These are phyloP conservation scores for Fomitopsis pinicola DNA, from an alignment of 1,284 basidiomycete species.

Conservation along the genomic window DNA sequence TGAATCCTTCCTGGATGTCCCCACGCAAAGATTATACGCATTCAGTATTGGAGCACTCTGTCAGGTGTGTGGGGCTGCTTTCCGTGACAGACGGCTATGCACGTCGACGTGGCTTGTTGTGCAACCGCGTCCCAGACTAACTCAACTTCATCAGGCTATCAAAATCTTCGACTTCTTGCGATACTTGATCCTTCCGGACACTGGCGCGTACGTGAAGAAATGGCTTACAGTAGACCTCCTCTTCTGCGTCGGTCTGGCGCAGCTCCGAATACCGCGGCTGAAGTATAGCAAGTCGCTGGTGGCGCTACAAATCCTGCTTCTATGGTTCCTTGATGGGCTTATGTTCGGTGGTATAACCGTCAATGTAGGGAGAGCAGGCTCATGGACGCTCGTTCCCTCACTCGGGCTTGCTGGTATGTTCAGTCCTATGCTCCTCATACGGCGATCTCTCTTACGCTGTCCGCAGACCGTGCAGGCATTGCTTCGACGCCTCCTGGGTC, in stretches of 20 bases:
- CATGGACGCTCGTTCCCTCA: slow-evolving; percentile 18
- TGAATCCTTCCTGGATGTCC: slow-evolving; percentile 32
- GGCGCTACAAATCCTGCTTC: slow-evolving; percentile 49
- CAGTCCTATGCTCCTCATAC: neutral
- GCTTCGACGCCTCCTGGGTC: slow-evolving; percentile 41
- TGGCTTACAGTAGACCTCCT: slow-evolving; percentile 70
- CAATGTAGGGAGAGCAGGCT: slow-evolving; percentile 16
- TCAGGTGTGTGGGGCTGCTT: slow-evolving; percentile 31
- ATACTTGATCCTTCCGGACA: slow-evolving; percentile 40
- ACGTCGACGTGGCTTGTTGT: neutral
- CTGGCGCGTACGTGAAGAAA: slow-evolving; percentile 45
- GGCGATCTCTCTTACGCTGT: neutral
- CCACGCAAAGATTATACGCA: slow-evolving; percentile 46
- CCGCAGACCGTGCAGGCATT: slow-evolving; percentile 32
- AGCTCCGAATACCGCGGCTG: slow-evolving; percentile 75
- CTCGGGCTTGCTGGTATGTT: slow-evolving; percentile 27
- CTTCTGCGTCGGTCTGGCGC: slow-evolving; percentile 56
- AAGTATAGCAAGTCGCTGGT: slow-evolving; percentile 63
- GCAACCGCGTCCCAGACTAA: neutral
- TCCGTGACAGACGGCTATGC: neutral
- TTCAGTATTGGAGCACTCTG: slow-evolving; percentile 39
- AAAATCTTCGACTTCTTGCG: slow-evolving; percentile 61
- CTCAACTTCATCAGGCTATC: slow-evolving; percentile 41
- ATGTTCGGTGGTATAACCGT: slow-evolving; percentile 62
- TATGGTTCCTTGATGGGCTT: slow-evolving; percentile 63